Base-by-base conservation (phyloP, 768 basidiomycete species). In the Pilatotrama ljubarskyi region DNA sequence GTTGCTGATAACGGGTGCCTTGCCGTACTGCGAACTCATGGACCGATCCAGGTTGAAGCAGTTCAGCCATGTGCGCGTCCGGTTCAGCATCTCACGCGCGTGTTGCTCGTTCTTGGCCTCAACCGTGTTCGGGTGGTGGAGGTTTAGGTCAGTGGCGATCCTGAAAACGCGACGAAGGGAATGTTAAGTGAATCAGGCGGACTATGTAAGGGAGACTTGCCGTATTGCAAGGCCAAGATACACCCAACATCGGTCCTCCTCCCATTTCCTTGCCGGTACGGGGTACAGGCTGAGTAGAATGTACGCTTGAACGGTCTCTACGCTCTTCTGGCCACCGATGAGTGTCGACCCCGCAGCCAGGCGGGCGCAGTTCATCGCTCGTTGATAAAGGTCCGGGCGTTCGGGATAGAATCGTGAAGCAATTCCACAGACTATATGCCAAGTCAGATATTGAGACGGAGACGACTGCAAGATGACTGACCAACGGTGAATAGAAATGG, bases 31-130 rank as follows among this genome's bases (percentile, higher is more conserved):
- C 17, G 86, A 88, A 4, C 91, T 87, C 8, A 90, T 88, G 5
- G 93, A 95, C 22, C 93, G 87, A 72, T 98, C 95, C 41, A 96
- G 76, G 73, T 95, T 93, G 75, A 89, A 92, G 73, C 92, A 95
- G 69, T 88, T 90, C 58, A 96, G 75, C 94, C 94, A 98, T 6
- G 90, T 82, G 20, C 94, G 84, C 52, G 93, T 92, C 41, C 95
- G 87, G 69, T 95, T 96, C 55, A 94, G 82, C 74, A 94, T 84
- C 75, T 95, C 90, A 40, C 95, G 84, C 7, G 89, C 88, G 59
- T 91, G 87, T 57, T 82, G 82, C 71, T 95, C 92, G 66, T 91
- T 91, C 14, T 84, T 75, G 9, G 90, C 88, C 65, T 87, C 85
- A 1, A 85, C 84, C 5, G 64, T 70, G 42, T 81, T 80, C 1